These are phyloP conservation scores for Epichloe coenophiala DNA, from an alignment of 2,329 filamentous ascomycete genomes.

Conservation along the genomic window DNA sequence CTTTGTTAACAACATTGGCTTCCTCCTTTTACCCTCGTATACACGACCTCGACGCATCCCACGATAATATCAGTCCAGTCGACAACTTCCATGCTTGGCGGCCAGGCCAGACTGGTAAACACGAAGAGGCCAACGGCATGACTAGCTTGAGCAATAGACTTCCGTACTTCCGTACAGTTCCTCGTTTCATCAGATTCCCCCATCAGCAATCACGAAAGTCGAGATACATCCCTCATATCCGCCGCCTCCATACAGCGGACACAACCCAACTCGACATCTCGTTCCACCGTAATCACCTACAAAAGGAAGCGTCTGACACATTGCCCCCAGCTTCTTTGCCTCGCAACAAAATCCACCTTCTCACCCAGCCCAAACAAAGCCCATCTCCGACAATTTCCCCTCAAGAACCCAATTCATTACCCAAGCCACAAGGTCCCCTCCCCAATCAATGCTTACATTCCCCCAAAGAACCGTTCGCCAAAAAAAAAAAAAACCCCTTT, in stretches of 20 bases:
- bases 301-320: not conserved
- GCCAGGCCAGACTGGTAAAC: too few relatives aligned
- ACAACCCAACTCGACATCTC: too few relatives aligned
- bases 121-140: too few relatives aligned
- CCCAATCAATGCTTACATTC: too few relatives aligned
- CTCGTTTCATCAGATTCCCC: too few relatives aligned
- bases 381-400: not conserved
- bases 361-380: conserved; percentile 4
- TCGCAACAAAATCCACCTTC: not conserved
- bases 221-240: not conserved
- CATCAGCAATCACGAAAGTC: too few relatives aligned
- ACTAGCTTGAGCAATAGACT: too few relatives aligned
- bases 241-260: not conserved
- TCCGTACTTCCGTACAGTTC: too few relatives aligned
- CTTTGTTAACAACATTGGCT: not conserved
- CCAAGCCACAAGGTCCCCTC: not conserved
- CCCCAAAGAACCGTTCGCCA: not conserved
- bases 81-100: too few relatives aligned
- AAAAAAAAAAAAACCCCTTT: not conserved
- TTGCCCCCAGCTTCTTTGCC: not conserved
- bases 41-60: too few relatives aligned
- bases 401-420: not conserved
- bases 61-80: too few relatives aligned
- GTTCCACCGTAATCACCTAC: not conserved
- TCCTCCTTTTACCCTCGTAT: too few relatives aligned